Base-by-base conservation (phyloP, 495 filamentous ascomycete species). In the Thozetella sp. region DNA sequence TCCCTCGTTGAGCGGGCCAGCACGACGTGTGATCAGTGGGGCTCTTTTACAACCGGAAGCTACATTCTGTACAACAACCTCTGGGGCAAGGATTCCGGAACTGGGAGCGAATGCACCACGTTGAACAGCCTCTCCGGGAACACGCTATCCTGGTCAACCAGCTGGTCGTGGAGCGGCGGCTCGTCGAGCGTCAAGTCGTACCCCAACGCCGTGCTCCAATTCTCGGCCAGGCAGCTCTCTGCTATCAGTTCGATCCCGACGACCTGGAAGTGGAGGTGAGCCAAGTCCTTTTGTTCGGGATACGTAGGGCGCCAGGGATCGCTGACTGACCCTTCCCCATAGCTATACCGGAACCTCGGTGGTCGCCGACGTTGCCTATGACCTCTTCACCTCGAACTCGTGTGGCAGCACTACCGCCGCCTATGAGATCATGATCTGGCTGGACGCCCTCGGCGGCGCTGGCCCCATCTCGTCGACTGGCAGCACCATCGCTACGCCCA, bases 391-490 rank as follows among this genome's bases (percentile, higher is more conserved):
- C 43, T 75, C 76, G 19, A 74, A 80, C 22, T 76, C 75, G 20
- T 63, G 81, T 11, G 66, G 66, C 54, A 78, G 77, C 22, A 65
- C 65, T 3, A 48, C 43, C 34, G 69, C 76, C 25, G 76, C 85
- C 64, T 89, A 88, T 68, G 88, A 91, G 70, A 78, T 91, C 68
- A 91, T 91, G 88, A 76, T 91, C 64, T 91, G 88, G 88, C 80
- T 90, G 22, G 86, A 73, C 2, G 81, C 83, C 25, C 69, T 83
- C 57, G 86, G 85, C 27, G 85, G 83, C 51, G 85, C 87, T 2
- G 85, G 84, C 12, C 85, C 86, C 3, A 88, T 89, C 67, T 86
- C 83, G 13, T 77, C 77, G 25, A 84, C 76, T 6, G 85, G 85
- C 54, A 76, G 74, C 11, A 26, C 85, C 1, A 74, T 87, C 57